These are phyloP conservation scores for Saxophila tyrrhenica DNA, from an alignment of 495 filamentous ascomycete genomes.

Conservation along the genomic window DNA sequence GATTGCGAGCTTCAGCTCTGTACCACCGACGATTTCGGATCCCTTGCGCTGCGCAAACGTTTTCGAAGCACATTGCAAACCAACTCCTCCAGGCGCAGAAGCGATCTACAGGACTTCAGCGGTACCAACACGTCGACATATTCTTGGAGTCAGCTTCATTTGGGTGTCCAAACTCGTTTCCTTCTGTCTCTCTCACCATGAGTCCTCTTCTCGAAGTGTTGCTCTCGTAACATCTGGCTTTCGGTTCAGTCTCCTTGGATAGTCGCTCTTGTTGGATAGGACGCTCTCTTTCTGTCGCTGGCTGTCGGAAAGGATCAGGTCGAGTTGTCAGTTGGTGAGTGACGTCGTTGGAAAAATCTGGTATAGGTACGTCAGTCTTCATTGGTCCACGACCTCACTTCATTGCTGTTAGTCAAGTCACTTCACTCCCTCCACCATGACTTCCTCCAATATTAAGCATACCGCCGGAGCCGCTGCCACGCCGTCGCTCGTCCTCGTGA, in stretches of 20 bases:
- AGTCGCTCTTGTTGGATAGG: not conserved
- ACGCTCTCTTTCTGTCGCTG: not conserved
- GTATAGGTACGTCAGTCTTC: not conserved
- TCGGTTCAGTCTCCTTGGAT: not conserved
- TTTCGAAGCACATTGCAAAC: not conserved
- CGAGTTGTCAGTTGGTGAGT: too few species aligned
- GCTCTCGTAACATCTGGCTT: not conserved
- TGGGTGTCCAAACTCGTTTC: too few species aligned
- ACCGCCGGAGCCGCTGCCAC: not conserved
- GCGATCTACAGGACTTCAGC: not conserved
- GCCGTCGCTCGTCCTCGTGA: not conserved
- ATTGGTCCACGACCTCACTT: not conserved
- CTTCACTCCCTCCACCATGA: not conserved
- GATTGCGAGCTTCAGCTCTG: not conserved
- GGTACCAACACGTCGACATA: not conserved
- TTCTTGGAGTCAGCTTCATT: too few species aligned
- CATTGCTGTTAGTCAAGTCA: not conserved
- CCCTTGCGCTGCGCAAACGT: not conserved
- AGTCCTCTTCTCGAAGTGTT: not conserved
- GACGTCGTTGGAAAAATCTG: too few species aligned
- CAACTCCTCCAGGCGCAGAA: not conserved
- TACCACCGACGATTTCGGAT: not conserved
- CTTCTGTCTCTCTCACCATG: not conserved
- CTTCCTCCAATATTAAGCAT: not conserved
- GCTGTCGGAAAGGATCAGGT: too few species aligned